Base-by-base conservation (phyloP, 768 basidiomycete species). In the Termitomyces sp. region DNA sequence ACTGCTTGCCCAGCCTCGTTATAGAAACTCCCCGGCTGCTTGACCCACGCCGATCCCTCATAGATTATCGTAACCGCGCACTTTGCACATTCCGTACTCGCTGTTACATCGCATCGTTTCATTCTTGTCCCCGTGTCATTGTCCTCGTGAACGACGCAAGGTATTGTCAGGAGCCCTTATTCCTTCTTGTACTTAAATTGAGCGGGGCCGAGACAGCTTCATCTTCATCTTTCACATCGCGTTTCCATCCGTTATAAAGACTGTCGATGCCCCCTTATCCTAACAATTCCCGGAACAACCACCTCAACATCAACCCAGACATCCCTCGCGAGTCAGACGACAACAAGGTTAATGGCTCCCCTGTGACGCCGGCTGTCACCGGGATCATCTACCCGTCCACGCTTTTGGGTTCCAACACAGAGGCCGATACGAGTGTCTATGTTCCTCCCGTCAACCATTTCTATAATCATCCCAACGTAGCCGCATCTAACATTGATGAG, bases 331-430 rank as follows among this genome's bases (percentile, higher is more conserved):
- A 52, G 60, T 54, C 65, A 48, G 45, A 55, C 53, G 54, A 64
- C 48, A 71, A 64, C 48, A 71, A 68, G 58, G 62, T 52, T 36
- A 64, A 67, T 60, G 64, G 65, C 7, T 74, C 76, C 24, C 76
- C 77, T 45, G 69, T 72, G 60, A 79, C 77, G 28, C 76, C 77
- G 57, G 78, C 75, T 28, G 76, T 80, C 35, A 79, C 79, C 26
- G 77, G 78, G 41, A 78, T 80, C 62, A 70, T 73, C 57, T 79
- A 78, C 64, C 79, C 79, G 22, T 71, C 74, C 40, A 57, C 57
- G 20, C 70, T 70, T 26, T 67, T 74, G 57, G 76, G 77, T 56
- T 69, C 68, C 9, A 67, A 72, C 33, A 70, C 72, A 24, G 74
- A 76, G 59, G 57, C 69, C 32, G 72, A 73, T 30, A 65, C 71